Base-by-base conservation (phyloP, 2,329 filamentous ascomycete genomes). In the Botrytis sinoallii region DNA sequence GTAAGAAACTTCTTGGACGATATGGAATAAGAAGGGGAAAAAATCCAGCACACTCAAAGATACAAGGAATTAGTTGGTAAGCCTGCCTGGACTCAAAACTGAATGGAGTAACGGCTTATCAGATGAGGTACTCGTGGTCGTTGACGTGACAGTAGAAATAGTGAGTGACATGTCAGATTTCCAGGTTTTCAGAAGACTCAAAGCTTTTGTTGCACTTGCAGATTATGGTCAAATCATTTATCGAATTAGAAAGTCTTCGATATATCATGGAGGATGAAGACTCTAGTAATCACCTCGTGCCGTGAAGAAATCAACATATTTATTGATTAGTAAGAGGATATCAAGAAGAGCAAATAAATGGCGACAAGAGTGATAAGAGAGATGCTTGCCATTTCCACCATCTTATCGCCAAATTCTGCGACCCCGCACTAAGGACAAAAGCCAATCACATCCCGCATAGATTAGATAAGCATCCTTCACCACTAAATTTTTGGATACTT, bases 381-480 rank as follows among this genome's bases (percentile, higher is more conserved):
- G n/a, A 32, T 63, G 42, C 38, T 29, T n/a, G 4, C 14, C 40
- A 40, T 25, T 35, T 38, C 10, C 7, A 25, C 10, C 7, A 25
- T 38, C 48, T 68, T 68, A 68, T 38, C 48, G 48, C 48, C 6
- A 32, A 32, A 32, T 68, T 57, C n/a, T 68, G 66, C 35, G 35
- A 32, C n/a, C 10, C 35, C 25, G 48, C 38, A 20, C 20, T 48
- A 14, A 16, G 10, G 4, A 22, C 3, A 14, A 2, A 40, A 10
- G 16, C n/a, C 61, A 65, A 46, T 32, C 61, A 65, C 16, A 65
- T 14, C 4, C n/a, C 18, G 5, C 35, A 16, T 69, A 57, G 66
- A 69, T 69, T 69, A 69, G 66, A 42, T 69, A 69, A 69, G 48
- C 66, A 42, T 69, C 40, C n/a, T 14, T 55, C n/a, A 42, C 20